Conservation (phyloP, 305 asterid genomes). For the Fraxinus xanthoxyloides region DNA sequence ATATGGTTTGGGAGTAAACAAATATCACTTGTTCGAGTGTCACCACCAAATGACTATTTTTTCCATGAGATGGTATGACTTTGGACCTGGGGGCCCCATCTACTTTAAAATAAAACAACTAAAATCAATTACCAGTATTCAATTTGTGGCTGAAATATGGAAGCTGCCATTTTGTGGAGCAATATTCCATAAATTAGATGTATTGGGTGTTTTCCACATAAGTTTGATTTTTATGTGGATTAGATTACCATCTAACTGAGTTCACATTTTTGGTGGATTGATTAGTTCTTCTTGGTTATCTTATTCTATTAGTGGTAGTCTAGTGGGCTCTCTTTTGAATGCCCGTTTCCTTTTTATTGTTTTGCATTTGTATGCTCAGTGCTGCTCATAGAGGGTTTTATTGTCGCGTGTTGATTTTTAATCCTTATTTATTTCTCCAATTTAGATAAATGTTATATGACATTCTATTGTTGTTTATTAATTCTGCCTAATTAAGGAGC, state of each 20-base stretch:
- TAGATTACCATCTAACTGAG: neutral
- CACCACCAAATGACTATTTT: neutral
- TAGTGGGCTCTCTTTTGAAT: neutral
- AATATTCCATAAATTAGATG: neutral
- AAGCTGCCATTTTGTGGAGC: neutral
- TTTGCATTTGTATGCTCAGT: neutral
- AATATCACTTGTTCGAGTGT: neutral
- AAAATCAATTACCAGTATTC: neutral
- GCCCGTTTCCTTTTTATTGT: neutral
- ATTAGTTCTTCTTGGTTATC: neutral
- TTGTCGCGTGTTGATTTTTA: neutral
- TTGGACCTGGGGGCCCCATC: neutral
- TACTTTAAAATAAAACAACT: neutral
- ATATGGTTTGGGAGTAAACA: neutral
- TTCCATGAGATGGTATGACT: neutral
- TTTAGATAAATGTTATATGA: constrained; percentile 2
- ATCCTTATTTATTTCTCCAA: neutral
- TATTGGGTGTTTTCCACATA: neutral
- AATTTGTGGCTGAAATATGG: neutral
- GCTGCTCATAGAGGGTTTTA: neutral
- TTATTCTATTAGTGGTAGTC: neutral
- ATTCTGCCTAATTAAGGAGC: constrained; percentile 52
- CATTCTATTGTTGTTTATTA: neutral
- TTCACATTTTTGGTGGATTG: neutral
- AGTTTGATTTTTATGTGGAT: neutral